A percentile compares a stretch with the other conserved stretches of the same genome.
Conservation (phyloP, 805 yeast species). For the Saturnispora halmiae region DNA sequence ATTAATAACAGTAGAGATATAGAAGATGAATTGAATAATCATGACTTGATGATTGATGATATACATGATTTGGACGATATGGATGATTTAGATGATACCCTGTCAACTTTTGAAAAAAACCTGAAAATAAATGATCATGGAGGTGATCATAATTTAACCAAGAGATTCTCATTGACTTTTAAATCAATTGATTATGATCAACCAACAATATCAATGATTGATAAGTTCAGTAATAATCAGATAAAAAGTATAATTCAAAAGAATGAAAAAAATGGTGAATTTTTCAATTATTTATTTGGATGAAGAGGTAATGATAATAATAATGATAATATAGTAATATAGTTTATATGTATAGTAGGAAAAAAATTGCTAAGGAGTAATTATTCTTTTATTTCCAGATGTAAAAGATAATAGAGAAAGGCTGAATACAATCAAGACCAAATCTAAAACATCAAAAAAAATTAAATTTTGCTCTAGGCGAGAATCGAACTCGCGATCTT, state of each 20-base stretch:
- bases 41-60: background rate
- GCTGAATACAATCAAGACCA: background rate
- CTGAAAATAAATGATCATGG: background rate
- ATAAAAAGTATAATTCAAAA: slow-evolving; percentile 3
- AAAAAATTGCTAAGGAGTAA: too few species aligned
- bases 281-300: background rate
- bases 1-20: background rate
- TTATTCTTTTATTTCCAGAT: too few species aligned
- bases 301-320: too few species aligned
- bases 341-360: background rate
- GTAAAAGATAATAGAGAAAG: too few species aligned
- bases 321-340: too few species aligned
- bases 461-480: slow-evolving; percentile 29
- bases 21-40: background rate
- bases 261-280: background rate
- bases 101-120: background rate
- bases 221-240: slow-evolving; percentile 7
- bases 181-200: slow-evolving; percentile 19
- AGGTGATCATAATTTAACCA: background rate
- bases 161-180: slow-evolving; percentile 18
- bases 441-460: background rate
- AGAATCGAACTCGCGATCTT: slow-evolving; percentile 35
- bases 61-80: background rate
- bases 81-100: slow-evolving; percentile 4
- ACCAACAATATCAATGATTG: slow-evolving; percentile 9